phyloP scores from a whole-genome alignment of 2,329 filamentous ascomycete genomes.

The Stemphylium vesicarium region DNA sequence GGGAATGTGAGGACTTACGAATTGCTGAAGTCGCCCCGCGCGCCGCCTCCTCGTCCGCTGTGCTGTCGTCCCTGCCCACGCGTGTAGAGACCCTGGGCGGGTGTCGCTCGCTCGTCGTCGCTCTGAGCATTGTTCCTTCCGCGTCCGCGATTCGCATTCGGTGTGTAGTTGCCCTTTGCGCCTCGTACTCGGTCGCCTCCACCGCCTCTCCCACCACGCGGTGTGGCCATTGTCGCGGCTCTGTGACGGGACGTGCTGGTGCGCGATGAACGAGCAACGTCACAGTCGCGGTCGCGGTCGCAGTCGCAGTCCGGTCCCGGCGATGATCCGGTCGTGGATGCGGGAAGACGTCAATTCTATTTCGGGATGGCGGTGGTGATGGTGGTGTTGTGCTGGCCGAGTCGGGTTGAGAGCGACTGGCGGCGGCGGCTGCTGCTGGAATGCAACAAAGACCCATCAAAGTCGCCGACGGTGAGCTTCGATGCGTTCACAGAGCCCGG shows the following conservation, averaged over 20 bases:
- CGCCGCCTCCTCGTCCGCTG: slow-evolving; percentile 9
- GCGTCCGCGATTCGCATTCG: slow-evolving; percentile 17
- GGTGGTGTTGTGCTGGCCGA: slow-evolving; percentile 17
- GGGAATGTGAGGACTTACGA: slow-evolving; percentile 17
- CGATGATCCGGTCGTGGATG: background rate
- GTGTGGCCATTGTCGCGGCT: slow-evolving; percentile 39
- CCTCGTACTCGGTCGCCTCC: slow-evolving; percentile 24
- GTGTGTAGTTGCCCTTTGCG: slow-evolving; percentile 13
- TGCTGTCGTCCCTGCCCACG: slow-evolving; percentile 13
- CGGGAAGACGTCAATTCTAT: background rate
- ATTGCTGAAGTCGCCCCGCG: slow-evolving; percentile 12
- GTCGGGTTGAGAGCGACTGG: slow-evolving; percentile 27
- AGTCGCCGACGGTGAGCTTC: slow-evolving; percentile 22
- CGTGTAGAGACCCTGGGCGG: slow-evolving; percentile 13
- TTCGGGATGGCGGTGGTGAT: background rate
- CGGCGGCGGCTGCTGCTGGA: slow-evolving; percentile 20
- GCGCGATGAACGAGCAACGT: slow-evolving; percentile 11
- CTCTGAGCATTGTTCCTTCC: slow-evolving; percentile 23
- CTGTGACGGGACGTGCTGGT: slow-evolving; percentile 14
- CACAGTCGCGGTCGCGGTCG: background rate
- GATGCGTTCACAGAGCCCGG: slow-evolving; percentile 12
- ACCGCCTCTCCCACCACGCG: slow-evolving; percentile 32
- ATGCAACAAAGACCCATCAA: slow-evolving; percentile 26
- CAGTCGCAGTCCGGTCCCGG: background rate
- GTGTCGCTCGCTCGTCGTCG: slow-evolving; percentile 14